phyloP scores from a whole-genome alignment of 2,329 filamentous ascomycete species.

The Phyllosticta citribraziliensis region DNA sequence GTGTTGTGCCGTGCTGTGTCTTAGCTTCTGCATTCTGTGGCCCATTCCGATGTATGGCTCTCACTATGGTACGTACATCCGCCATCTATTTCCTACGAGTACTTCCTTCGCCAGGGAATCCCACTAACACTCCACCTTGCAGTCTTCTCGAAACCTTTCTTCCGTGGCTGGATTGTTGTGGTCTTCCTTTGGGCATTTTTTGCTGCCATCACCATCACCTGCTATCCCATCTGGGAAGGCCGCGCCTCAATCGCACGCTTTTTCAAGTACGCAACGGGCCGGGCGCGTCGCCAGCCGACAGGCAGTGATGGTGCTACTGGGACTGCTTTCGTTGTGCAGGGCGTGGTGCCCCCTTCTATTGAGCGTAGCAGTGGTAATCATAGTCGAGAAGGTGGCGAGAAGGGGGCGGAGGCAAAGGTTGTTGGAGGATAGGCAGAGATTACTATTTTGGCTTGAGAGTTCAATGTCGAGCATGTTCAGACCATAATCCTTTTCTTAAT shows the following conservation, averaged over 20 bases:
- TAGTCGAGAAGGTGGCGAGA: background rate
- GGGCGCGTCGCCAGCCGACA: background rate
- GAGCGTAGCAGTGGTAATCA: background rate
- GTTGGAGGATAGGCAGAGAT: background rate
- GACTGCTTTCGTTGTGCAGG: background rate
- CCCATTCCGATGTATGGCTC: conserved; percentile 47
- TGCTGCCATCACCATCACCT: conserved; percentile 6
- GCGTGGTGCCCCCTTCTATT: background rate
- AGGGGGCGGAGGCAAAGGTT: background rate
- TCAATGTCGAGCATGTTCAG: too few relatives aligned
- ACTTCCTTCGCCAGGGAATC: background rate
- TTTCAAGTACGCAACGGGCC: conserved; percentile 1
- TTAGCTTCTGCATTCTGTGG: conserved; percentile 32
- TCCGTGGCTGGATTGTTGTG: conserved; percentile 10
- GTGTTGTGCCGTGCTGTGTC: conserved; percentile 4
- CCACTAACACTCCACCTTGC: background rate
- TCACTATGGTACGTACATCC: conserved; percentile 30
- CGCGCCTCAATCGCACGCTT: conserved; percentile 6
- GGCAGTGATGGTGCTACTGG: background rate
- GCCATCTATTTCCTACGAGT: background rate
- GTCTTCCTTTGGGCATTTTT: conserved; percentile 10
- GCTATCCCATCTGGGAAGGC: conserved; percentile 8
- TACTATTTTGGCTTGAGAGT: too few relatives aligned
- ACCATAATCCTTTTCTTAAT: too few relatives aligned
- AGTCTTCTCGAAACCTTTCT: conserved; percentile 10